Conservation (phyloP, 2,329 filamentous ascomycete genomes). For the Ophiostoma sp. region DNA sequence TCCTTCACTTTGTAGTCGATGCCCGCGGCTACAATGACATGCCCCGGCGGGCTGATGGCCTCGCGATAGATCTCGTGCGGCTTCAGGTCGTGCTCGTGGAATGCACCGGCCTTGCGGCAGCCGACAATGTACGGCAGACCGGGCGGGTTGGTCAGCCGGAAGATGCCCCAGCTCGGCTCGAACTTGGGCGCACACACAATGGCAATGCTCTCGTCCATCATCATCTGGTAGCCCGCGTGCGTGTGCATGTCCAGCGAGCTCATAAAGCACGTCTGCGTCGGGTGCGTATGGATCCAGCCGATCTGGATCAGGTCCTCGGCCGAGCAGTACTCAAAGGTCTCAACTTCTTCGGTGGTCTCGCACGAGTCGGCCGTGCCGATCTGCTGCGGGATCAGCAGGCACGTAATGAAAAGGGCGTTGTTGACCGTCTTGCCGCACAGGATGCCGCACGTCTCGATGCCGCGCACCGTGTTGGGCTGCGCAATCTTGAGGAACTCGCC, state of each 20-base stretch:
- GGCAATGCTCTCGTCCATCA: conserved; percentile 93
- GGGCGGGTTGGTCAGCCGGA: conserved; percentile 87
- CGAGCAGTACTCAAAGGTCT: conserved; percentile 85
- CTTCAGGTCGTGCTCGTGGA: conserved; percentile 63
- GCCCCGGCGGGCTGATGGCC: conserved; percentile 60
- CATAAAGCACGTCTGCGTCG: conserved; percentile 96
- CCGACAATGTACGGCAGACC: conserved; percentile 78
- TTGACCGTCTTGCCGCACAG: conserved; percentile 85
- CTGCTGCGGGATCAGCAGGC: conserved; percentile 86
- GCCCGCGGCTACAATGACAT: conserved; percentile 63
- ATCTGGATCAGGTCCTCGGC: conserved; percentile 76
- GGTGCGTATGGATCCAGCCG: conserved; percentile 98
- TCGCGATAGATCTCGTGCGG: conserved; percentile 68
- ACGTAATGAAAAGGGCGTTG: conserved; percentile 87
- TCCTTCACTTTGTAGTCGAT: conserved; percentile 58
- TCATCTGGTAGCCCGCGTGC: conserved; percentile 88
- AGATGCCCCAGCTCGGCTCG: conserved; percentile 76
- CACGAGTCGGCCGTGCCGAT: conserved; percentile 87
- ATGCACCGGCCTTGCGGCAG: conserved; percentile 72
- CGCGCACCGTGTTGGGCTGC: conserved; percentile 66
- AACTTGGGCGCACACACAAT: conserved; percentile 91
- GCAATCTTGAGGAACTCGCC: conserved; percentile 69
- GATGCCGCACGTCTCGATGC: conserved; percentile 92
- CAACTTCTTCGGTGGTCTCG: conserved; percentile 81
- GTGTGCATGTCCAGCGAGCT: conserved; percentile 91